Evolutionary conservation across 2,329 filamentous ascomycete genomes (phyloP).

Genomic region (Verticillium longisporum): DNA sequence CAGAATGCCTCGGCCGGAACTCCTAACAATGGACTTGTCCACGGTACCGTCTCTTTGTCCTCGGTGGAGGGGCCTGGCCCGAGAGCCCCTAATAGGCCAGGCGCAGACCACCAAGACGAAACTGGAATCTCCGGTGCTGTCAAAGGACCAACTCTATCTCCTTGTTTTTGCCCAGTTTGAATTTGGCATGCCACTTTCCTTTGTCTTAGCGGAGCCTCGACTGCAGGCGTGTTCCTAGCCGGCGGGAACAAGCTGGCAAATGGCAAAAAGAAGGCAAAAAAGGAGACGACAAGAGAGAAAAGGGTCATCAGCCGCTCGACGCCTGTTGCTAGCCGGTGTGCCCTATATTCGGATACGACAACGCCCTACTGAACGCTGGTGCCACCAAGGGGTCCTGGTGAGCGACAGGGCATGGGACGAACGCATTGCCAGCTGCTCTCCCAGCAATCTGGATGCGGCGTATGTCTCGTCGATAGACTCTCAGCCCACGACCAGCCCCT

Average conservation of each 20-base stretch:
- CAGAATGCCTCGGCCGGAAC: not conserved
- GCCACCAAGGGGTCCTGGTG: not conserved
- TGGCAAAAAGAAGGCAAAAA: not conserved
- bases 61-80: not conserved
- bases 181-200: not conserved
- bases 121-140: not conserved
- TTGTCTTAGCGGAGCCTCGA: not conserved
- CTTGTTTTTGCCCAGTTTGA: not conserved
- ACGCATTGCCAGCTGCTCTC: not conserved
- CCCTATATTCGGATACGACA: not conserved
- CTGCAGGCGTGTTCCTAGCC: not conserved
- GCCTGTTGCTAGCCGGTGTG: not conserved
- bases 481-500: not conserved
- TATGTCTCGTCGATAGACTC: not conserved
- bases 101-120: not conserved
- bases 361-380: not conserved
- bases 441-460: not conserved
- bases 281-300: not conserved
- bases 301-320: not conserved
- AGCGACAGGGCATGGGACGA: not conserved
- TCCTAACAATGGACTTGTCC: not conserved
- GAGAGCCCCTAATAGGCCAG: not conserved
- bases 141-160: not conserved
- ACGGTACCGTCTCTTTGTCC: not conserved
- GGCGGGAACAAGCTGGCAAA: not conserved